Evolutionary conservation across 2,329 filamentous ascomycete genomes (phyloP).

Genomic region (Neocatenulostroma microsporum): DNA sequence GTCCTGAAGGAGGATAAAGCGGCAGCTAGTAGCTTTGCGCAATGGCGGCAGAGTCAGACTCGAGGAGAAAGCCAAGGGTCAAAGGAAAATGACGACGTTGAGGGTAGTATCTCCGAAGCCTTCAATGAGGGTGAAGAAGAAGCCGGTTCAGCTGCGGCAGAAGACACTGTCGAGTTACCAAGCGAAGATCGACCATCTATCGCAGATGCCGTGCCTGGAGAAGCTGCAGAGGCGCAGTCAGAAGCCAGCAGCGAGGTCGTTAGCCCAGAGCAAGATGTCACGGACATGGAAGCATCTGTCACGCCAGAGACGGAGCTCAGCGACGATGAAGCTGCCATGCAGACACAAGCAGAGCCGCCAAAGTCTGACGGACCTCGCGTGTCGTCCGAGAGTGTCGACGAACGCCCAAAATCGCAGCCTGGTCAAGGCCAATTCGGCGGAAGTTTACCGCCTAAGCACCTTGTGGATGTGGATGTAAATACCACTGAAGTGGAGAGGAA

Average conservation of each 20-base stretch:
- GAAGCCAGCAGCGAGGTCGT: background rate
- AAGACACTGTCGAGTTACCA: background rate
- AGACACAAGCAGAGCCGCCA: no score
- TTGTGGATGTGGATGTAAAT: no score
- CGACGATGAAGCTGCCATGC: no score
- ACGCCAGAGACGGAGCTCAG: no score
- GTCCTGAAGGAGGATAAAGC: conserved; percentile 6
- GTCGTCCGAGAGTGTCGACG: no score
- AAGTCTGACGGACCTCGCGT: no score
- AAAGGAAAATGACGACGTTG: background rate
- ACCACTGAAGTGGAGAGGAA: no score
- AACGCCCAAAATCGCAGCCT: no score
- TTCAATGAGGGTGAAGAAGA: conserved; percentile 5
- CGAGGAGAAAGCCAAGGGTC: conserved; percentile 7
- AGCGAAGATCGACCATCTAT: conserved; percentile 3
- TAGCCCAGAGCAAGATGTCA: conserved; percentile 7
- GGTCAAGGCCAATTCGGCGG: no score
- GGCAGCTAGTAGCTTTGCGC: conserved; percentile 7
- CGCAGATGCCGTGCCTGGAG: conserved; percentile 4
- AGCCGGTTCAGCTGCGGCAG: background rate
- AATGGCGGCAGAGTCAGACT: conserved; percentile 13
- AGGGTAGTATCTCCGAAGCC: background rate
- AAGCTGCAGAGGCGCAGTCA: background rate
- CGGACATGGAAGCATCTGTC: no score
- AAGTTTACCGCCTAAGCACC: background rate